Percentiles rank a stretch among this genome's conserved stretches.
These are phyloP conservation scores for Yarrowia sp. DNA, from an alignment of 805 yeast species.

Conservation along the genomic window DNA sequence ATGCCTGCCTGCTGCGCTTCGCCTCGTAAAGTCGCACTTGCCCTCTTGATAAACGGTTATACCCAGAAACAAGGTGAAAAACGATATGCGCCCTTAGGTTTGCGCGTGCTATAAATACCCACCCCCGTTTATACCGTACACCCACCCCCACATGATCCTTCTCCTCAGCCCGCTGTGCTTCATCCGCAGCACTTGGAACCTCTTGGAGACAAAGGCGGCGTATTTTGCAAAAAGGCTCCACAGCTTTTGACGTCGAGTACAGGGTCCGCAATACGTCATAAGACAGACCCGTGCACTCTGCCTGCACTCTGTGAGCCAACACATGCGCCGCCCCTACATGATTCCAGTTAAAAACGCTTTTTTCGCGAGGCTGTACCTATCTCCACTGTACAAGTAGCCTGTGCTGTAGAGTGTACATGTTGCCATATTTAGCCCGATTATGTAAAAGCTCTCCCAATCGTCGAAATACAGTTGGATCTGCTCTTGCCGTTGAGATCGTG, in stretches of 20 bases:
- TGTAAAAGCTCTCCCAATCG: too few relatives aligned
- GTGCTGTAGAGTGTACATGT: neutral
- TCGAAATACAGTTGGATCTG: too few relatives aligned
- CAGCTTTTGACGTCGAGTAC: too few relatives aligned
- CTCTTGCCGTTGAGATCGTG: too few relatives aligned
- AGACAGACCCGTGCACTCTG: neutral
- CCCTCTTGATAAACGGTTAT: neutral
- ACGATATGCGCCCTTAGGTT: neutral
- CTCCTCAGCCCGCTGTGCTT: too few relatives aligned
- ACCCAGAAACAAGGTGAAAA: neutral
- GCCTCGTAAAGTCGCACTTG: slow-evolving; percentile 8
- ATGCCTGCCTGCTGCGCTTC: slow-evolving; percentile 7
- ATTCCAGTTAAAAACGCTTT: neutral
- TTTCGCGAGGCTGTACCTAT: neutral
- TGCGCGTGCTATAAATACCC: slow-evolving; percentile 5
- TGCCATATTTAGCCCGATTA: neutral
- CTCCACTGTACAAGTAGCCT: neutral
- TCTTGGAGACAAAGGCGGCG: too few relatives aligned
- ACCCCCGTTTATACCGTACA: too few relatives aligned
- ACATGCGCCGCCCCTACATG: slow-evolving; percentile 11
- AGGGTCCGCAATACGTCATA: too few relatives aligned
- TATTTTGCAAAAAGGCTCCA: too few relatives aligned
- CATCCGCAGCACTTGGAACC: too few relatives aligned
- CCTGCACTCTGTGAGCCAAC: neutral
- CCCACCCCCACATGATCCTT: too few relatives aligned